Percentiles rank a stretch among this genome's conserved stretches.
Evolutionary conservation across 2,329 filamentous ascomycete genomes (phyloP).

Genomic region (Colletotrichum ledebouriae): DNA sequence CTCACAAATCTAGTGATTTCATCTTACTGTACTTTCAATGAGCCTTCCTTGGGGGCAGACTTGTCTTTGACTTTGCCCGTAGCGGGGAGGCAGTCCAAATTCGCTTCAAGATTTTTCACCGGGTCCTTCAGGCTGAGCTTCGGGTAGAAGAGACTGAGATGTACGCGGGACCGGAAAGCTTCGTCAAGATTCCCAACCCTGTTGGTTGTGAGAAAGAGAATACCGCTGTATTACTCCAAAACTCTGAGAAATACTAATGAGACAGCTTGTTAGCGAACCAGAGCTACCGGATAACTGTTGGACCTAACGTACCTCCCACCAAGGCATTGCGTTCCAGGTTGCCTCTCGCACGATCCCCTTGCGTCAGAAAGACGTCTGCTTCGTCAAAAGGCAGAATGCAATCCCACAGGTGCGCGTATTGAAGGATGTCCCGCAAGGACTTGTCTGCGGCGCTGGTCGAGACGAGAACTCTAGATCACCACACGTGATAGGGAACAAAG

Average conservation of each 20-base stretch:
- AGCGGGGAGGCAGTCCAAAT: constrained; percentile 45
- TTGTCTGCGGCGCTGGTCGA: constrained; percentile 44
- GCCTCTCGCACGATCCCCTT: constrained; percentile 30
- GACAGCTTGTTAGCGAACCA: background rate
- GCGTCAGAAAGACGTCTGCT: constrained; percentile 48
- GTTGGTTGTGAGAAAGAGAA: constrained; percentile 62
- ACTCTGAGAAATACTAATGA: constrained; percentile 55
- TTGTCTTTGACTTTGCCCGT: constrained; percentile 5
- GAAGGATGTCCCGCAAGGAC: constrained; percentile 44
- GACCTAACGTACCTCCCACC: constrained; percentile 43
- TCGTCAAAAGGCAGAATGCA: constrained; percentile 49
- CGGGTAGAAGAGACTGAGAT: constrained; percentile 54
- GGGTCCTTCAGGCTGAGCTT: constrained; percentile 44
- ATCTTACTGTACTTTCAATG: constrained; percentile 43
- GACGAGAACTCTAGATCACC: constrained; percentile 46
- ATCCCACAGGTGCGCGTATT: constrained; percentile 46
- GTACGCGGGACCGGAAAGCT: constrained; percentile 57
- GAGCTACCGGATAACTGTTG: background rate
- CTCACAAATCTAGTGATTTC: constrained; percentile 41
- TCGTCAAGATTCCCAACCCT: constrained; percentile 60
- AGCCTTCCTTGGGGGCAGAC: constrained; percentile 38
- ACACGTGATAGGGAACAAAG: constrained; percentile 48
- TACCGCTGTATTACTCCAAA: constrained; percentile 57
- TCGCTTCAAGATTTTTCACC: constrained; percentile 48
- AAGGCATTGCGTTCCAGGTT: constrained; percentile 44